These are phyloP conservation scores for Astrothelium subdiscretum DNA, from an alignment of 495 filamentous ascomycete genomes.

Conservation along the genomic window DNA sequence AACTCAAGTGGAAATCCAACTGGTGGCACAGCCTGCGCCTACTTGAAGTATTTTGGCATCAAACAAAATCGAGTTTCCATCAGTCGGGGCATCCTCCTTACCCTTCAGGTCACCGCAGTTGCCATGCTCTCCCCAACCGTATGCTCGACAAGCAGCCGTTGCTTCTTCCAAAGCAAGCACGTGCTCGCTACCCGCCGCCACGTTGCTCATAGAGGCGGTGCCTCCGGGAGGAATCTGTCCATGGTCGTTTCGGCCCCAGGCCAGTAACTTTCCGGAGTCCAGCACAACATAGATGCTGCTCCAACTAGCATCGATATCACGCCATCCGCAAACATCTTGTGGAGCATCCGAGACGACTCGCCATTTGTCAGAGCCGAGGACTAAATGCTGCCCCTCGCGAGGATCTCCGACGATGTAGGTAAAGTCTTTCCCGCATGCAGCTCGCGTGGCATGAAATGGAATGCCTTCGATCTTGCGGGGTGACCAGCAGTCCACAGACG, in stretches of 20 bases:
- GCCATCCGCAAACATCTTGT: slow-evolving; percentile 32
- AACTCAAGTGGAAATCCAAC: slow-evolving; percentile 49
- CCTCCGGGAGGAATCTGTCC: slow-evolving; percentile 59
- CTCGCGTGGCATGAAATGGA: slow-evolving; percentile 44
- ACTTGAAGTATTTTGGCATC: slow-evolving; percentile 35
- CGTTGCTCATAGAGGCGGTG: slow-evolving; percentile 37
- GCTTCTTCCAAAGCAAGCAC: slow-evolving; percentile 52
- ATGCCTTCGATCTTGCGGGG: slow-evolving; percentile 50
- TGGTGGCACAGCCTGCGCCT: slow-evolving; percentile 82
- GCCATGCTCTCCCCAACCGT: slow-evolving; percentile 97
- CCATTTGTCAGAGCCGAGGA: slow-evolving; percentile 66
- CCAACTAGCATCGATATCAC: slow-evolving; percentile 65
- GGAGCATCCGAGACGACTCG: slow-evolving; percentile 37
- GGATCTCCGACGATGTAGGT: slow-evolving; percentile 54
- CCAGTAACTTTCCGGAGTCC: slow-evolving; percentile 41
- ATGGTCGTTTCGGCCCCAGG: slow-evolving; percentile 74
- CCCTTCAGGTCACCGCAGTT: slow-evolving; percentile 69
- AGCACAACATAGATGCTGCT: slow-evolving; percentile 60
- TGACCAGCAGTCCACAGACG: slow-evolving; percentile 33
- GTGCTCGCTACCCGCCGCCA: slow-evolving; percentile 86
- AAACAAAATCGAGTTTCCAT: slow-evolving; percentile 36
- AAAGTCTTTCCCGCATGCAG: slow-evolving; percentile 71
- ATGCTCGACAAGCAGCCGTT: slow-evolving; percentile 48
- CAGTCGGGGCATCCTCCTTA: slow-evolving; percentile 52
- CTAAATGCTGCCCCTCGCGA: slow-evolving; percentile 39